Percentiles rank a stretch among this genome's conserved stretches.
Conservation (phyloP, 176 grass and related monocot genomes). For the Tillandsia fasciculata region DNA sequence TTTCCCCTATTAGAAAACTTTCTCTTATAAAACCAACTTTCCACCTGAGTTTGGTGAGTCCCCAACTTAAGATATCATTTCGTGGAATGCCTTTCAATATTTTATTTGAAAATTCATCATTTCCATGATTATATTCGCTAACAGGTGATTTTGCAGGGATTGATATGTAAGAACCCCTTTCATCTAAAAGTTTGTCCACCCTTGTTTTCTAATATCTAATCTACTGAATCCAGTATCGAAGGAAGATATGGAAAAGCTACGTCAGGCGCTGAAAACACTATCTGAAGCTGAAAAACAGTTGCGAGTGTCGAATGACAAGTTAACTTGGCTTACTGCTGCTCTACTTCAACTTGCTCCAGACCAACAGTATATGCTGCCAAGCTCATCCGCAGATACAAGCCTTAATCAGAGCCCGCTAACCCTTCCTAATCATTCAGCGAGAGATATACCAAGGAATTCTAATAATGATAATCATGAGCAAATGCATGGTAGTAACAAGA, state of each 20-base stretch:
- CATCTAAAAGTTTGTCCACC: background rate
- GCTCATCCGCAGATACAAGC: constrained; percentile 55
- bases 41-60: no score
- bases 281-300: constrained; percentile 96
- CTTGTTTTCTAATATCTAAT: background rate
- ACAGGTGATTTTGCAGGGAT: background rate
- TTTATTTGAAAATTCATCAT: no score
- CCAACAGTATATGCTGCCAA: constrained; percentile 55
- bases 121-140: no score
- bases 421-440: constrained; percentile 12
- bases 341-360: constrained; percentile 96
- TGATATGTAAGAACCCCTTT: background rate
- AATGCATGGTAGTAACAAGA: constrained; percentile 17
- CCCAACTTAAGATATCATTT: no score
- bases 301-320: constrained; percentile 88
- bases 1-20: no score
- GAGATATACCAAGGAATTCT: constrained; percentile 23
- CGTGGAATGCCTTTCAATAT: no score
- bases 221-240: constrained; percentile 66
- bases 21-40: no score
- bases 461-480: constrained; percentile 17
- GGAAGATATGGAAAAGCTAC: constrained; percentile 79
- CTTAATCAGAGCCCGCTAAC: constrained; percentile 26
- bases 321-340: constrained; percentile 96
- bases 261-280: constrained; percentile 73